Percentiles rank a stretch among this genome's conserved stretches.
Evolutionary conservation across 2,329 filamentous ascomycete species (phyloP).

Genomic region (Colletotrichum cuscutae): DNA sequence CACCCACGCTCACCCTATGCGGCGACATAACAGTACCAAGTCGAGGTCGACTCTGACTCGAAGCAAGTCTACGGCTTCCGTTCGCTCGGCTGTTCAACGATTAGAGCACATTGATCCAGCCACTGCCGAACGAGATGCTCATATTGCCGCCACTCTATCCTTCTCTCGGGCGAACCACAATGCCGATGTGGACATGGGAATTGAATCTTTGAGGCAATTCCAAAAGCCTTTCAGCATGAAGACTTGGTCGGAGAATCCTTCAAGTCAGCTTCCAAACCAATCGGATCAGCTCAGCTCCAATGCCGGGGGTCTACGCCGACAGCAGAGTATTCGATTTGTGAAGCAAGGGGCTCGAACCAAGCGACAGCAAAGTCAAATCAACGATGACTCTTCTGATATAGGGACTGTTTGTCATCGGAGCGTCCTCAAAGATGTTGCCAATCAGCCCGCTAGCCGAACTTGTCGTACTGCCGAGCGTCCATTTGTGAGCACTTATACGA

Average conservation of each 20-base stretch:
- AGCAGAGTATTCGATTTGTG: slow-evolving; percentile 68
- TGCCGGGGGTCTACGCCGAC: slow-evolving; percentile 46
- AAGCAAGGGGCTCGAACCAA: slow-evolving; percentile 35
- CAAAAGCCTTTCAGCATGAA: background rate
- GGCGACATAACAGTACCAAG: slow-evolving; percentile 60
- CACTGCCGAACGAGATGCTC: slow-evolving; percentile 67
- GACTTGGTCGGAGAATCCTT: background rate
- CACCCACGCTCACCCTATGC: slow-evolving; percentile 49
- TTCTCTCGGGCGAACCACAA: slow-evolving; percentile 63
- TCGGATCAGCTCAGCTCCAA: slow-evolving; percentile 27
- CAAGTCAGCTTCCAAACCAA: slow-evolving; percentile 31
- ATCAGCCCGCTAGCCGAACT: background rate
- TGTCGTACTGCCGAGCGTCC: background rate
- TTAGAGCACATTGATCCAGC: slow-evolving; percentile 61
- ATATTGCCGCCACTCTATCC: slow-evolving; percentile 70
- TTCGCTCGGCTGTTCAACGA: slow-evolving; percentile 51
- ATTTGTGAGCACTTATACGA: slow-evolving; percentile 14
- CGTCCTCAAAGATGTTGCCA: background rate
- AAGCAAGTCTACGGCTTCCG: slow-evolving; percentile 60
- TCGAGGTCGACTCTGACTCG: slow-evolving; percentile 55
- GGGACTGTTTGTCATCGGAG: background rate
- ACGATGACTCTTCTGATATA: background rate
- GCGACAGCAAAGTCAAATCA: background rate
- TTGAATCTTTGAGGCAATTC: slow-evolving; percentile 17
- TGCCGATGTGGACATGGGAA: slow-evolving; percentile 47